A percentile compares a stretch with the other conserved stretches of the same genome.
Conservation (phyloP, 2,329 filamentous ascomycete species). For the Ophiobolus disseminans region DNA sequence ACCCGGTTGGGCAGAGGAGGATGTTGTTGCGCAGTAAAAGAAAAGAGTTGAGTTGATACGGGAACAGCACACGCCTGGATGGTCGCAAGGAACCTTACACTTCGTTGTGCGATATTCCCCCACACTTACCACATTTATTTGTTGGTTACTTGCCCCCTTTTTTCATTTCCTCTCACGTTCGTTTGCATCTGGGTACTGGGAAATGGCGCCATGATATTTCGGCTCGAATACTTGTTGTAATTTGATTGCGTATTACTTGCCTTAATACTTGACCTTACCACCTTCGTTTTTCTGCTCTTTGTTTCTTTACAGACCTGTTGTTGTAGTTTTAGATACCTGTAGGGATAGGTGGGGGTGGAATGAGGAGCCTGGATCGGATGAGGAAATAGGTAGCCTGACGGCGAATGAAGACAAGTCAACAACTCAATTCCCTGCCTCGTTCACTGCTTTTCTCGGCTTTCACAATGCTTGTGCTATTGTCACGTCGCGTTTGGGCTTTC, state of each 20-base stretch:
- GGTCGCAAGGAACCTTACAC: conserved; percentile 18
- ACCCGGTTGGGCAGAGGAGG: conserved; percentile 70
- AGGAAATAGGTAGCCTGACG: neutral
- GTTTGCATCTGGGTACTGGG: conserved; percentile 1
- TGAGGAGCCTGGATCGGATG: neutral
- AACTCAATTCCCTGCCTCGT: no score
- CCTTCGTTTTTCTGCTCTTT: conserved; percentile 1
- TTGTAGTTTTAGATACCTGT: conserved; percentile 25
- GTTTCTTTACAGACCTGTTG: neutral
- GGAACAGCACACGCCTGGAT: neutral
- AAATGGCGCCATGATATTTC: neutral
- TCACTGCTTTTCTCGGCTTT: no score
- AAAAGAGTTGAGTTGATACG: neutral
- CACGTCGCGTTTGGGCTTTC: no score
- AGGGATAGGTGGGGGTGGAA: conserved; percentile 4
- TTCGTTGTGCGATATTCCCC: conserved; percentile 44
- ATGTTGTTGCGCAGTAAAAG: conserved; percentile 61
- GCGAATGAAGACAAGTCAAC: neutral
- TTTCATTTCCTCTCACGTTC: conserved; percentile 17
- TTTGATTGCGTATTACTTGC: conserved; percentile 8
- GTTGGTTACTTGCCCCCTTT: conserved; percentile 27
- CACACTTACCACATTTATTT: conserved; percentile 31
- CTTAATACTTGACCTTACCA: conserved; percentile 6
- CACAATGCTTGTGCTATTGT: no score
- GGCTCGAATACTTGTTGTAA: conserved; percentile 9